Evolutionary conservation across 345 rosid species (phyloP).

Genomic region (Dipteronia dyeriana): DNA sequence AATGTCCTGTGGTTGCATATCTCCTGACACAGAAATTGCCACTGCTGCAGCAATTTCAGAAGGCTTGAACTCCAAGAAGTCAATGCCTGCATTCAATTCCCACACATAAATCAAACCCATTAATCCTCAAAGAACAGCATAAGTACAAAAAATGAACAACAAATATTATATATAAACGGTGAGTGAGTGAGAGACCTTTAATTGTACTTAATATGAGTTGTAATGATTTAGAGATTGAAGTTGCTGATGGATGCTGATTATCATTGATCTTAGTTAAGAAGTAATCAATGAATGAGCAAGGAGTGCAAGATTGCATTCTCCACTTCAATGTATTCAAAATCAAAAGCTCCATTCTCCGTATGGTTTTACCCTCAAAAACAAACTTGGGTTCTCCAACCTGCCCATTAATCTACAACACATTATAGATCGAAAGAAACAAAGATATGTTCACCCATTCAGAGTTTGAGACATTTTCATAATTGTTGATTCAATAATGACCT

Average conservation of each 20-base stretch:
- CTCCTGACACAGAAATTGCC: conserved; percentile 60
- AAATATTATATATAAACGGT: not conserved
- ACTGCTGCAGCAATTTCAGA: conserved; percentile 80
- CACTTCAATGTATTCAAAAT: conserved; percentile 58
- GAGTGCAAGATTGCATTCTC: conserved; percentile 59
- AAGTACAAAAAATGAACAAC: not conserved
- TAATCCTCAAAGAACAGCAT: conserved; percentile 22
- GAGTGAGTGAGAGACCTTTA: conserved; percentile 40
- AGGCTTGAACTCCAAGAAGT: conserved; percentile 74
- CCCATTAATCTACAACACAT: conserved; percentile 17
- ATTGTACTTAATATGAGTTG: conserved; percentile 52
- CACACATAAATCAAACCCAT: conserved; percentile 34
- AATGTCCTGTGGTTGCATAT: conserved; percentile 38
- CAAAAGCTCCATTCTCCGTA: conserved; percentile 77
- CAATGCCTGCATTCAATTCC: conserved; percentile 68
- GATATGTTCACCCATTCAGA: conserved; percentile 8
- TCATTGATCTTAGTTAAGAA: conserved; percentile 46
- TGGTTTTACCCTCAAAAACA: conserved; percentile 50
- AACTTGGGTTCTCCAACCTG: conserved; percentile 56
- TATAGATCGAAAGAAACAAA: conserved; percentile 1
- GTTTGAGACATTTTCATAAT: not conserved
- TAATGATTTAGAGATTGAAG: conserved; percentile 38
- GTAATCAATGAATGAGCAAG: conserved; percentile 58
- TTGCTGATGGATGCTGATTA: conserved; percentile 35
- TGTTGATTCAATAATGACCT: not conserved